Base-by-base conservation (phyloP, 2,329 filamentous ascomycete genomes). In the Nemania sp. region DNA sequence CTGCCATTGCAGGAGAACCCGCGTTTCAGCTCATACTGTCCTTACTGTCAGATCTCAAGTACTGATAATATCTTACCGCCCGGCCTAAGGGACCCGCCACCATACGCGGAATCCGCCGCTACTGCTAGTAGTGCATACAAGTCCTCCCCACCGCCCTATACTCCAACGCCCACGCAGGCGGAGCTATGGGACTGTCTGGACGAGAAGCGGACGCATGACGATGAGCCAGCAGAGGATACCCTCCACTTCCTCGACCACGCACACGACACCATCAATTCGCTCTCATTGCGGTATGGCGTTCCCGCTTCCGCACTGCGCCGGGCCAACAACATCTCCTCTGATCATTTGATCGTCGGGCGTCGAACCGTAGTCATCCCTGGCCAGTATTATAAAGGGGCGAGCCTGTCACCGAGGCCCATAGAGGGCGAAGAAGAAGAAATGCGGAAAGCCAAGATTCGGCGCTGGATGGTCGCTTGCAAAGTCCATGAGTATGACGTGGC, bases 401-500 rank as follows among this genome's bases (percentile, higher is more conserved):
- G 83, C 62, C 73, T 91, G 20, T 89, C 85, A 40, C 88, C 89
- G 1, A 75, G 80, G 23, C 89, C 89, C 0, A 64, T 89, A n/a
- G 87, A 89, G 49, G 84, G 86, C 42, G 88, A 90, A 66, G 86
- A 88, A 40, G 89, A 91, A 64, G 86, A 89, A 71, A 75, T 80
- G 44, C 80, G 84, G 58, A 92, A 90, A 72, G 78, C 75, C 15
- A 86, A 86, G 66, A 79, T 93, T 28, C 78, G 90, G 36, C 81
- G 87, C 57, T 93, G 87, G 77, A 92, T 92, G 89, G 84, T 90
- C 2, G 78, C 80, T 1, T 90, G 86, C 72, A 93, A 93, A 68
- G 86, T 90, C 23, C 75, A 82, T 20, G 87, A 92, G 76, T 92
- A 86, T 73, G 86, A 91, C 66, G 77, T 91, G 45, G 90, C 90